These are phyloP conservation scores for Musa acuminata DNA, from an alignment of 176 grass and related monocot species.

Conservation along the genomic window DNA sequence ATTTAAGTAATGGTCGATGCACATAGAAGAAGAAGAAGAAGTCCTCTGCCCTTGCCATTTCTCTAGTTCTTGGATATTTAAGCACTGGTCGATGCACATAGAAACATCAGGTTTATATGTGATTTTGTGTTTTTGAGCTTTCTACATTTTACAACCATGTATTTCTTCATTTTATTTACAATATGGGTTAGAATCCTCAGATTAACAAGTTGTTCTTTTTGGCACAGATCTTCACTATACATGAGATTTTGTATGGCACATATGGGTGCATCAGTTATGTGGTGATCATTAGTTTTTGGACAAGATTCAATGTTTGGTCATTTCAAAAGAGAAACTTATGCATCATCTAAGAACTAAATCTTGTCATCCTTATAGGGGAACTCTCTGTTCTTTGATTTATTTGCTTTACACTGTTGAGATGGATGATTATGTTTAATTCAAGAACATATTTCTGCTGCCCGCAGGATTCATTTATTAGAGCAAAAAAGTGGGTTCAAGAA, in stretches of 20 bases:
- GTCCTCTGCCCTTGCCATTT: no score
- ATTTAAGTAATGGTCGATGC: no score
- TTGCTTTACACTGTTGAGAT: no score
- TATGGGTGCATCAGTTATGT: no score
- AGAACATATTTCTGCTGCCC: background rate
- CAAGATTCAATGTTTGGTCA: background rate
- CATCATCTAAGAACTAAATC: background rate
- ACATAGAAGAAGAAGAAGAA: no score
- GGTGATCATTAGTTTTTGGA: background rate
- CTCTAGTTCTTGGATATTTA: no score
- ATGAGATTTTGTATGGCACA: no score
- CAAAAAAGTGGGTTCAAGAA: slow-evolving; percentile 8
- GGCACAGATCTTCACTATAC: background rate
- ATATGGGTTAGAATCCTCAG: background rate
- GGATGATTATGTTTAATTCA: no score
- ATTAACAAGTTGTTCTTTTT: background rate
- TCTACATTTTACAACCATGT: background rate
- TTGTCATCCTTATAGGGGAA: background rate
- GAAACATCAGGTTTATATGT: background rate
- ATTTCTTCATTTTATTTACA: background rate
- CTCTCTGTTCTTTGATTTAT: background rate
- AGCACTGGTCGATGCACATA: background rate
- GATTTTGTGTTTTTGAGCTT: background rate
- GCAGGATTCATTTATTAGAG: slow-evolving; percentile 4
- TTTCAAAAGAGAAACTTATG: background rate